Conservation (phyloP, 2,329 filamentous ascomycete species). For the Penicillium sp. region DNA sequence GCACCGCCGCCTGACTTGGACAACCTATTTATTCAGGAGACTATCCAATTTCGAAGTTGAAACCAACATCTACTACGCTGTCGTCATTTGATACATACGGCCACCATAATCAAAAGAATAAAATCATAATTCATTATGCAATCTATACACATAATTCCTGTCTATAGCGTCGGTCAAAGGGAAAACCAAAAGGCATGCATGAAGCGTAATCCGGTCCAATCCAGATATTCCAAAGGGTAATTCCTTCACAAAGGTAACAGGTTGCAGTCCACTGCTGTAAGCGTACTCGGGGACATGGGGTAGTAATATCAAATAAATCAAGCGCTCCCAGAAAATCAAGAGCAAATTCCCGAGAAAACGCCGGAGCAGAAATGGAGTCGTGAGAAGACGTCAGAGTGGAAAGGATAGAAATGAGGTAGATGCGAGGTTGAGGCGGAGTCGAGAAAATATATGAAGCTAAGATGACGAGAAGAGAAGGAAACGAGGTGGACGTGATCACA, state of each 20-base stretch:
- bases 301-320: conserved; percentile 3
- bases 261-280: background rate
- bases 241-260: background rate
- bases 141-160: conserved; percentile 9
- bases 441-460: background rate
- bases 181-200: background rate
- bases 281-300: background rate
- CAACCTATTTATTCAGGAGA: too few relatives aligned
- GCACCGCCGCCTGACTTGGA: too few relatives aligned
- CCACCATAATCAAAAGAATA: background rate
- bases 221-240: conserved; percentile 2
- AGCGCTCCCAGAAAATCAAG: conserved; percentile 1
- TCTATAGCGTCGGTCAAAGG: background rate
- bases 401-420: background rate
- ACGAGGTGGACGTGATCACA: background rate
- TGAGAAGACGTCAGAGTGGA: background rate
- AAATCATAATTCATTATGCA: conserved; percentile 16
- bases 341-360: conserved; percentile 5
- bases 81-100: background rate
- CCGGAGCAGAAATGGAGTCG: conserved; percentile 4
- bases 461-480: background rate
- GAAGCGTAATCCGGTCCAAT: background rate
- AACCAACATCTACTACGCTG: background rate
- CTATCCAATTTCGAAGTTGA: background rate
- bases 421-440: background rate